Evolutionary conservation across 306 rosid species (phyloP).

Genomic region (Styphnolobium japonicum): DNA sequence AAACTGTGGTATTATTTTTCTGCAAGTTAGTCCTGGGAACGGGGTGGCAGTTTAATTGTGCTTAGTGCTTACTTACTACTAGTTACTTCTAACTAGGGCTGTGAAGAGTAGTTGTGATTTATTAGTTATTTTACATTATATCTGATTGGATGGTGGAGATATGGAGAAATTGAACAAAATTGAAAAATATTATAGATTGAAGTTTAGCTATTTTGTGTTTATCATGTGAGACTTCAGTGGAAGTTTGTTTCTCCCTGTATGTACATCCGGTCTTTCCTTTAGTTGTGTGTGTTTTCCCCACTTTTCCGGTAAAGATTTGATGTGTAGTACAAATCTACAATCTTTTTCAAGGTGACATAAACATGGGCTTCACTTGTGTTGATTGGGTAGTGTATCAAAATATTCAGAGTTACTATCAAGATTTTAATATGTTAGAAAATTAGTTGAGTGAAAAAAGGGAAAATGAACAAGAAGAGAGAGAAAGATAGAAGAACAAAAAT

Average conservation of each 20-base stretch:
- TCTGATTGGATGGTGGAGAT: background rate
- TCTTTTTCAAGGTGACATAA: background rate
- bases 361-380: background rate
- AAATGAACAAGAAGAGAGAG: background rate
- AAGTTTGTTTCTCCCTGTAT: background rate
- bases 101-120: background rate
- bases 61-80: background rate
- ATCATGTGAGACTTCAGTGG: background rate
- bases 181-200: background rate
- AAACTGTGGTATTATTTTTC: background rate
- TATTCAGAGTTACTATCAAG: background rate
- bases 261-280: background rate
- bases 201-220: background rate
- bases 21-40: background rate
- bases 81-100: background rate
- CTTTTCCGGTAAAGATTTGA: background rate
- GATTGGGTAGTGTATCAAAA: background rate
- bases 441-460: background rate
- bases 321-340: background rate
- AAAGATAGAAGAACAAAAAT: background rate
- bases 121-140: background rate
- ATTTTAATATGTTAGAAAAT: background rate
- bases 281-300: background rate
- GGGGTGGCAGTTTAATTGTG: slow-evolving; percentile 6
- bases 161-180: background rate